Conservation (phyloP, 331 rosid species). For the Pyracantha coccinea region DNA sequence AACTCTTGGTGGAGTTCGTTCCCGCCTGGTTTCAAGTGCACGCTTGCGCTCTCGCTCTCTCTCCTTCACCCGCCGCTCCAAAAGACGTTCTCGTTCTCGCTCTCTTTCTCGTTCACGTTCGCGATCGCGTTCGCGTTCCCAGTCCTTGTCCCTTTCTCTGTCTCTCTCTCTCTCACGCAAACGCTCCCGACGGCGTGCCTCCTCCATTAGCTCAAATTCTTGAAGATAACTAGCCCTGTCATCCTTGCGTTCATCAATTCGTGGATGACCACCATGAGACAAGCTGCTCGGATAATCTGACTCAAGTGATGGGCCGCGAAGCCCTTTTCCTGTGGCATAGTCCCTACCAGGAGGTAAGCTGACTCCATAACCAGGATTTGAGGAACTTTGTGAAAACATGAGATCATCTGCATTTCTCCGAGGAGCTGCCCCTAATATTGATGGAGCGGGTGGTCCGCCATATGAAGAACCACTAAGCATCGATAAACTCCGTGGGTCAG, state of each 20-base stretch:
- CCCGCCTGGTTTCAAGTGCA: conserved; percentile 55
- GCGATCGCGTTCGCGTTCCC: conserved; percentile 29
- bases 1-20: conserved; percentile 65
- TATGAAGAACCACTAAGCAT: conserved; percentile 73
- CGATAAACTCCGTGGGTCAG: conserved; percentile 76
- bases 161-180: conserved; percentile 82
- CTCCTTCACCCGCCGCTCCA: conserved; percentile 84
- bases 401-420: conserved; percentile 80
- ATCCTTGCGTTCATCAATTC: conserved; percentile 70
- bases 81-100: conserved; percentile 61
- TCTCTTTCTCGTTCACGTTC: conserved; percentile 50
- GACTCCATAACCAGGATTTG: conserved; percentile 98
- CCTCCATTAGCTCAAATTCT: conserved; percentile 91
- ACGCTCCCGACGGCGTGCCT: conserved; percentile 96
- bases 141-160: conserved; percentile 46
- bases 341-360: conserved; percentile 99
- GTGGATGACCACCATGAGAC: conserved; percentile 46
- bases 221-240: conserved; percentile 84
- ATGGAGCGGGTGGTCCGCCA: conserved; percentile 73
- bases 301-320: conserved; percentile 69
- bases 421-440: conserved; percentile 96
- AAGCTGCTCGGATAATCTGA: conserved; percentile 53
- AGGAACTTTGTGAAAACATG: conserved; percentile 64
- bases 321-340: conserved; percentile 84
- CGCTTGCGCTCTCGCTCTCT: conserved; percentile 65